These are phyloP conservation scores for Globisporangium parvum DNA, from an alignment of 352 stramenopile genomes.

Conservation along the genomic window DNA sequence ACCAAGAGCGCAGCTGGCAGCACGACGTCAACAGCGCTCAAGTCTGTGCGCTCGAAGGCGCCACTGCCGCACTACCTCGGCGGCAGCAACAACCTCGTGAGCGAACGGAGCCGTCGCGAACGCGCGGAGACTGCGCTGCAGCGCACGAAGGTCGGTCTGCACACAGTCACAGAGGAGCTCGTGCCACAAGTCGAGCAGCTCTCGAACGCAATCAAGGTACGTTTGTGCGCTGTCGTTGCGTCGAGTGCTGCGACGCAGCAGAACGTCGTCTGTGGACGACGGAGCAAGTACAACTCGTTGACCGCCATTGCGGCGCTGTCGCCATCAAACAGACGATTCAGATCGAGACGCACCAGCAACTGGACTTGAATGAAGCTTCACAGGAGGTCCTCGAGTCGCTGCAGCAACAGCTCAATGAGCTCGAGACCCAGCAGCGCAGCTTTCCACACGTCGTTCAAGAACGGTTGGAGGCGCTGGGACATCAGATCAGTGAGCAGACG, in stretches of 20 bases:
- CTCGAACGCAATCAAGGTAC: slow-evolving; percentile 39
- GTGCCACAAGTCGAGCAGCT: slow-evolving; percentile 46
- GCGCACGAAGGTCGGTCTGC: slow-evolving; percentile 27
- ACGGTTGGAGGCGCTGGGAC: slow-evolving; percentile 21
- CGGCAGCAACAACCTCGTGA: slow-evolving; percentile 61
- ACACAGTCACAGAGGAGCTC: slow-evolving; percentile 31
- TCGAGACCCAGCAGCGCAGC: slow-evolving; percentile 27
- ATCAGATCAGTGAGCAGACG: slow-evolving; percentile 26
- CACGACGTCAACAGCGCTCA: background rate
- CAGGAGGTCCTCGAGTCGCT: slow-evolving; percentile 49
- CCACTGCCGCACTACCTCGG: slow-evolving; percentile 40
- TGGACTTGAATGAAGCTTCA: slow-evolving; percentile 53
- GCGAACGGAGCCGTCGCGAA: slow-evolving; percentile 50
- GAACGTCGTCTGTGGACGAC: too few relatives aligned
- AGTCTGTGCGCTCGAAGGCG: background rate
- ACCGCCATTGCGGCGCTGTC: background rate
- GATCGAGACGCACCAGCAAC: slow-evolving; percentile 43
- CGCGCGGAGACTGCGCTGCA: slow-evolving; percentile 39
- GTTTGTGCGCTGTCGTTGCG: background rate
- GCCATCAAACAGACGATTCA: slow-evolving; percentile 33
- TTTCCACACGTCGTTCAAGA: slow-evolving; percentile 25
- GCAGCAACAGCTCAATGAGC: slow-evolving; percentile 44
- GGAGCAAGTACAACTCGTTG: too few relatives aligned
- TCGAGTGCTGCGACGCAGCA: too few relatives aligned
- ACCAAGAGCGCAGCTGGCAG: background rate